Evolutionary conservation across 352 stramenopile genomes (phyloP).

Genomic region (Pythium phragmitis): DNA sequence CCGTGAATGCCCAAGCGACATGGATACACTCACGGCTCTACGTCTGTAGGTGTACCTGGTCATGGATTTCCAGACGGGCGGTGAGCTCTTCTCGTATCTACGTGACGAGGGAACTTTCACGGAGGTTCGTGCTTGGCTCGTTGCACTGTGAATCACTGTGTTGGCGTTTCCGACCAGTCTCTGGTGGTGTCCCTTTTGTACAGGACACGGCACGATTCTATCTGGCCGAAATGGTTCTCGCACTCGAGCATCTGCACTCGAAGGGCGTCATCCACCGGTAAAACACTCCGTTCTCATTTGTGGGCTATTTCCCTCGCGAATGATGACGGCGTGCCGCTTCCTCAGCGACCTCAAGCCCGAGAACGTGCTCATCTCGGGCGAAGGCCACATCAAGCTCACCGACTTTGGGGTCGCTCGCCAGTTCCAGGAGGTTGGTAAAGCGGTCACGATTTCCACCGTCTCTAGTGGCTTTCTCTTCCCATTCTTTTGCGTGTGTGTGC

Average conservation of each 20-base stretch:
- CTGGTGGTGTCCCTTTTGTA: background rate
- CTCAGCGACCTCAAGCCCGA: slow-evolving; percentile 88
- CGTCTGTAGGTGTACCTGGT: slow-evolving; percentile 35
- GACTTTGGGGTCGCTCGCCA: slow-evolving; percentile 91
- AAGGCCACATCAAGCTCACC: slow-evolving; percentile 89
- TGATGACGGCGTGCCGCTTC: background rate
- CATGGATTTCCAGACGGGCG: slow-evolving; percentile 80
- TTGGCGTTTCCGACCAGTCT: background rate
- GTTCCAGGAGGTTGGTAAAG: slow-evolving; percentile 39
- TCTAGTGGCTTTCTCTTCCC: background rate
- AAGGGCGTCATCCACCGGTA: slow-evolving; percentile 81
- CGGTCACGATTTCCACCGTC: too few relatives aligned
- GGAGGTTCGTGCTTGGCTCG: slow-evolving; percentile 32
- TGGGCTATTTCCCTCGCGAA: background rate
- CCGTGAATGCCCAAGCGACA: too few relatives aligned
- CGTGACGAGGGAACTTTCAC: slow-evolving; percentile 66
- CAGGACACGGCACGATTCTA: slow-evolving; percentile 79
- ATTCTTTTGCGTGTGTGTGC: background rate
- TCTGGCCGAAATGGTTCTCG: slow-evolving; percentile 82
- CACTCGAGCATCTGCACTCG: slow-evolving; percentile 75
- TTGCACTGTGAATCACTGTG: background rate
- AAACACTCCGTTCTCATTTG: too few relatives aligned
- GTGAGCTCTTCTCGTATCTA: slow-evolving; percentile 79
- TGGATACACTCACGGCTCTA: background rate
- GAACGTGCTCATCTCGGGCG: slow-evolving; percentile 90